These are phyloP conservation scores for Hericium coralloides DNA, from an alignment of 768 basidiomycete species.

Conservation along the genomic window DNA sequence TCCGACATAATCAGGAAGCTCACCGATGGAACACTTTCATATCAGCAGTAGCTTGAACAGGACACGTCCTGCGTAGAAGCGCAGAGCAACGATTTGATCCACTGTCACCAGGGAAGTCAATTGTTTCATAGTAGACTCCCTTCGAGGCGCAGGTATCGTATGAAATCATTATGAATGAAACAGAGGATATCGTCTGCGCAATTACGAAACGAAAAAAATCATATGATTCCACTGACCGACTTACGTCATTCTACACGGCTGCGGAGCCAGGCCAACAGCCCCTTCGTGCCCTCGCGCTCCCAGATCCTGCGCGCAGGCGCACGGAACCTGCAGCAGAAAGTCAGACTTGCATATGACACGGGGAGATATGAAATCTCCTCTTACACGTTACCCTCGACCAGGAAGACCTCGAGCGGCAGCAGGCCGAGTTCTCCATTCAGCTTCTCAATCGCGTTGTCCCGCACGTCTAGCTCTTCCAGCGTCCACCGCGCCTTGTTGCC, in stretches of 20 bases:
- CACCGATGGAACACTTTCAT: too few relatives aligned
- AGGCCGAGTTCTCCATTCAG: conserved; percentile 64
- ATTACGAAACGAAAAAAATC: too few relatives aligned
- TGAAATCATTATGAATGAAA: too few relatives aligned
- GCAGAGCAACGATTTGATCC: too few relatives aligned
- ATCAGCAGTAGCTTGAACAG: too few relatives aligned
- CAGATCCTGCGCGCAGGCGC: conserved; percentile 74
- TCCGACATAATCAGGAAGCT: too few relatives aligned
- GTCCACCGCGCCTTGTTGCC: conserved; percentile 51
- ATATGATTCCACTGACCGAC: neutral
- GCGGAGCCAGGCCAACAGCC: conserved; percentile 68
- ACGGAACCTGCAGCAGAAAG: conserved; percentile 48
- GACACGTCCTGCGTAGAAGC: too few relatives aligned
- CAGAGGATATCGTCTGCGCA: too few relatives aligned
- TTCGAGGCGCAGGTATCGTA: too few relatives aligned
- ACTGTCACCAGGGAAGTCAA: too few relatives aligned
- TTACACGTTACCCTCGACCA: conserved; percentile 81
- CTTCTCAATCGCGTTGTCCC: conserved; percentile 73
- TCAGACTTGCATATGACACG: neutral
- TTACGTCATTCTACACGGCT: conserved; percentile 48
- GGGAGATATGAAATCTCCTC: conserved; percentile 20
- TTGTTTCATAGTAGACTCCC: too few relatives aligned
- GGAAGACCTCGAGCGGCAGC: conserved; percentile 68
- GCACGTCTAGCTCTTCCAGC: conserved; percentile 72
- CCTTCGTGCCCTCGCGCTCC: conserved; percentile 83